phyloP scores from a whole-genome alignment of 768 basidiomycete genomes.

The Leccinum olivaceopallidum region DNA sequence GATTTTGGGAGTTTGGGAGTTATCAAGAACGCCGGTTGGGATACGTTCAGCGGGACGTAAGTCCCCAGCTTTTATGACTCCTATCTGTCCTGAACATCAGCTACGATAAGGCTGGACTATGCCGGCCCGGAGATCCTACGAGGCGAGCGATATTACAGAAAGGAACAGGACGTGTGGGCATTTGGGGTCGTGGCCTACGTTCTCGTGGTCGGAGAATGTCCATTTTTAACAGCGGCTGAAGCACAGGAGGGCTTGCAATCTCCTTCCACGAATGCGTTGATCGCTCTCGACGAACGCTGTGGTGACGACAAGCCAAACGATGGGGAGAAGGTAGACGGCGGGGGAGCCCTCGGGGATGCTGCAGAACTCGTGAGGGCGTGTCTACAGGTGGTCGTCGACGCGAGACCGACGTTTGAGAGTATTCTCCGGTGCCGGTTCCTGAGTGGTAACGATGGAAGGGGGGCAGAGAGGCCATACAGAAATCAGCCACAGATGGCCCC shows the following conservation, averaged over 20 bases:
- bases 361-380: constrained; percentile 83
- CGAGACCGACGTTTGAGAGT: constrained; percentile 84
- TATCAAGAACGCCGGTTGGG: constrained; percentile 83
- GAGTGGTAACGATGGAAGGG: constrained; percentile 77
- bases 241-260: constrained; percentile 82
- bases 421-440: constrained; percentile 82
- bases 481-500: constrained; percentile 25
- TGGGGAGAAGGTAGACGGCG: constrained; percentile 80
- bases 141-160: constrained; percentile 92
- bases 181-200: constrained; percentile 97
- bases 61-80: constrained; percentile 32
- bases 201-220: constrained; percentile 88
- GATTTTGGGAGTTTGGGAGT: constrained; percentile 95
- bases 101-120: constrained; percentile 71
- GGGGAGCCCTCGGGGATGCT: constrained; percentile 82
- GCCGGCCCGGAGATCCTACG: constrained; percentile 96
- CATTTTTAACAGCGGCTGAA: constrained; percentile 88
- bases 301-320: constrained; percentile 68
- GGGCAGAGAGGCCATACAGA: constrained; percentile 35
- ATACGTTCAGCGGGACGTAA: constrained; percentile 91
- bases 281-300: constrained; percentile 79
- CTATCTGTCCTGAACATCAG: constrained; percentile 11
- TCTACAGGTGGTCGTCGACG: constrained; percentile 70
- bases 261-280: constrained; percentile 74
- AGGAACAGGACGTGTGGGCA: constrained; percentile 98